Conservation (phyloP, 495 filamentous ascomycete species). For the Hamigera avellanea region DNA sequence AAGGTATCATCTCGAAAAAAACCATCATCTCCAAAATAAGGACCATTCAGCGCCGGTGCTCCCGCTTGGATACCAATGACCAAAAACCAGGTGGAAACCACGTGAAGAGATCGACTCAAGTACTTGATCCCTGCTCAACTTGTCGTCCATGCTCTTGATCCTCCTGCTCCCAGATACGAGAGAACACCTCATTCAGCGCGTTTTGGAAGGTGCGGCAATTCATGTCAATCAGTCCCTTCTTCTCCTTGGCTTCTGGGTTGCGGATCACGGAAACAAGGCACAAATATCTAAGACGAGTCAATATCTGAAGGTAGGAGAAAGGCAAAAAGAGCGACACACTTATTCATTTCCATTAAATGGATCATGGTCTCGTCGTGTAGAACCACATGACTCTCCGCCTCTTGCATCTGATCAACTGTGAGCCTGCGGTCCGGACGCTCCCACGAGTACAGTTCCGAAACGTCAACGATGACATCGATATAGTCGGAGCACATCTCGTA, state of each 20-base stretch:
- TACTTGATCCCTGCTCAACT: slow-evolving; percentile 4
- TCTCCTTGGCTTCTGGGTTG: slow-evolving; percentile 44
- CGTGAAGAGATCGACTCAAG: not conserved
- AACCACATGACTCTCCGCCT: slow-evolving; percentile 70
- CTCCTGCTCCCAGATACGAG: slow-evolving; percentile 35
- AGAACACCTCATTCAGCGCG: slow-evolving; percentile 46
- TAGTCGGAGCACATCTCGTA: slow-evolving; percentile 98
- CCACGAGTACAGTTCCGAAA: slow-evolving; percentile 87
- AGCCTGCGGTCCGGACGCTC: slow-evolving; percentile 46
- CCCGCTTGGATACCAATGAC: not conserved
- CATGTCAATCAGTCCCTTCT: slow-evolving; percentile 48
- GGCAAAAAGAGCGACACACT: slow-evolving; percentile 36
- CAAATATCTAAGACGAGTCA: slow-evolving; percentile 35
- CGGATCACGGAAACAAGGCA: slow-evolving; percentile 68
- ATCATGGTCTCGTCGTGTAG: slow-evolving; percentile 72
- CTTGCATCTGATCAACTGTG: slow-evolving; percentile 52
- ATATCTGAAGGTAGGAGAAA: slow-evolving; percentile 3
- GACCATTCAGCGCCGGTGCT: not conserved
- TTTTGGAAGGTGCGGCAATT: slow-evolving; percentile 50
- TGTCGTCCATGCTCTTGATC: too few species aligned
- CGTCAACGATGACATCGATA: slow-evolving; percentile 93
- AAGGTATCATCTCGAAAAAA: not conserved
- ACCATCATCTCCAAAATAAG: not conserved
- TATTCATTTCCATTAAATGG: slow-evolving; percentile 83
- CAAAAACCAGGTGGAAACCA: not conserved